Evolutionary conservation across 208 protist genomes (phyloP).

Genomic region (Wallacemonas sp.): DNA sequence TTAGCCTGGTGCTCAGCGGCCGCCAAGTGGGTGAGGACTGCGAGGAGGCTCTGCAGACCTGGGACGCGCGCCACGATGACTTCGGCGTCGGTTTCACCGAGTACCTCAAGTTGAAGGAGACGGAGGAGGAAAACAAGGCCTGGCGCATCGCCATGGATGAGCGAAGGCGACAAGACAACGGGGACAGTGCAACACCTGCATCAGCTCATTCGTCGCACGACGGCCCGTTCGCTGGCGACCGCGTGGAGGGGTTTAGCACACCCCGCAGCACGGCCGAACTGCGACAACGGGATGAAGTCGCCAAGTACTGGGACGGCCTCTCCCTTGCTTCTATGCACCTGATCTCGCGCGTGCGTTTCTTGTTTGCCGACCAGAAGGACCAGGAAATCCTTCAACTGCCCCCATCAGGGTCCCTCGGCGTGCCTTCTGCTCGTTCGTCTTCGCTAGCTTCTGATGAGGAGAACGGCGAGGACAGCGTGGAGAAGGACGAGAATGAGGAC

Average conservation of each 20-base stretch:
- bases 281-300: not conserved
- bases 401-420: no score
- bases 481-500: no score
- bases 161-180: not conserved
- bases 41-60: not conserved
- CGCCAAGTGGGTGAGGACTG: not conserved
- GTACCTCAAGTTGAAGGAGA: not conserved
- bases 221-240: not conserved
- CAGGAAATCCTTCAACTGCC: not conserved
- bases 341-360: slow-evolving; percentile 14
- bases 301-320: slow-evolving; percentile 1
- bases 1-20: slow-evolving; percentile 6
- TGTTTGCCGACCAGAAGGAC: slow-evolving; percentile 16
- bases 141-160: not conserved
- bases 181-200: no score
- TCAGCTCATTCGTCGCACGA: no score
- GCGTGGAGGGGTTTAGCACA: not conserved
- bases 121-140: not conserved
- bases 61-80: slow-evolving; percentile 6
- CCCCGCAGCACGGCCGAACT: not conserved
- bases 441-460: no score
- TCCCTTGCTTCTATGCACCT: slow-evolving; percentile 12
- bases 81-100: not conserved
- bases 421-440: no score
- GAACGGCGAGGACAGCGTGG: not conserved